phyloP scores from a whole-genome alignment of 2,329 filamentous ascomycete genomes.

The Epicoccum sorghinum region DNA sequence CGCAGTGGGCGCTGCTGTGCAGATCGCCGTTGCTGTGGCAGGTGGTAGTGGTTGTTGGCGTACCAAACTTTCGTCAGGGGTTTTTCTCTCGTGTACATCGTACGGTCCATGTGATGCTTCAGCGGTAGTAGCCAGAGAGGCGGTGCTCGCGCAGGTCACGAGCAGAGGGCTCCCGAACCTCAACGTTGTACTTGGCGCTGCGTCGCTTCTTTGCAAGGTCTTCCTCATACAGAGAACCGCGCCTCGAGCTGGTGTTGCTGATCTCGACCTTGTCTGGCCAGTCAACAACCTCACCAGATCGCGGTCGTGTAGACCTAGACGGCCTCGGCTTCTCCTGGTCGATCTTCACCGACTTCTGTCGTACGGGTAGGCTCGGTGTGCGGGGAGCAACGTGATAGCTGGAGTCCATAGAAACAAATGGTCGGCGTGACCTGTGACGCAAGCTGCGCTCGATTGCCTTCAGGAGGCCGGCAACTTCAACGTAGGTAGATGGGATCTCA shows the following conservation, averaged over 20 bases:
- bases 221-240: constrained; percentile 51
- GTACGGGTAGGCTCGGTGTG: constrained; percentile 32
- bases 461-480: constrained; percentile 49
- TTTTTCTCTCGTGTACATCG: constrained; percentile 10
- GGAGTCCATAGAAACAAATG: constrained; percentile 53
- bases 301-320: constrained; percentile 37
- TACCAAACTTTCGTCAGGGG: constrained; percentile 8
- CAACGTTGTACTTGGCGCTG: constrained; percentile 48
- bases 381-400: constrained; percentile 52
- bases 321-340: constrained; percentile 36
- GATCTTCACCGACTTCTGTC: constrained; percentile 41
- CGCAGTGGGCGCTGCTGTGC: constrained; percentile 27
- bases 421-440: constrained; percentile 42
- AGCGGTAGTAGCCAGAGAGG: constrained; percentile 48
- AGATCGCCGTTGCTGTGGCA: constrained; percentile 13
- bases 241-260: constrained; percentile 42
- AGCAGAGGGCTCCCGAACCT: constrained; percentile 49
- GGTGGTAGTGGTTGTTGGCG: constrained; percentile 11
- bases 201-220: constrained; percentile 45
- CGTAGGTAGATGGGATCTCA: constrained; percentile 52
- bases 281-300: constrained; percentile 47
- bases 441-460: constrained; percentile 50
- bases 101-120: constrained; percentile 26
- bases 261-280: constrained; percentile 44
- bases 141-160: constrained; percentile 47